Percentiles rank a stretch among this genome's conserved stretches.
Conservation (phyloP, 1,139 yeast species). For the Geotrichum macrosporum region DNA sequence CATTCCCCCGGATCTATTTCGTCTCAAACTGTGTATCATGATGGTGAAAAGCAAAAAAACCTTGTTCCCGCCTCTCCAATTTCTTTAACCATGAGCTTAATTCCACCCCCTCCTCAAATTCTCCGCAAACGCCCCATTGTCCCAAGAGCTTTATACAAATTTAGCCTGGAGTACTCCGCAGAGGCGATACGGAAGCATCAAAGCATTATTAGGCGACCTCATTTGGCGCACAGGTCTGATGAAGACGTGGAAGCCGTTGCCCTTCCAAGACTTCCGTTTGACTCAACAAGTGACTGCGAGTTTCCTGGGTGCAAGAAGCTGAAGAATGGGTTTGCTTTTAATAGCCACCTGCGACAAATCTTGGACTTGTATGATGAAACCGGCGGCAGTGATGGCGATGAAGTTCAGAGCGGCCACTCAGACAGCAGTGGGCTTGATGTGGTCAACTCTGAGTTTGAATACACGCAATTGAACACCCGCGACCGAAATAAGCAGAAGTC, state of each 20-base stretch:
- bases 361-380: constrained; percentile 4
- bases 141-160: constrained; percentile 29
- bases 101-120: constrained; percentile 36
- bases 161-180: constrained; percentile 31
- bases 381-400: constrained; percentile 1
- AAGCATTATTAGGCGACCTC: background rate
- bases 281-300: background rate
- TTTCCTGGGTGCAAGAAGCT: background rate
- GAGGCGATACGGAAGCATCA: constrained; percentile 25
- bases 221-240: constrained; percentile 16
- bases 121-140: constrained; percentile 32
- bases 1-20: constrained; percentile 25
- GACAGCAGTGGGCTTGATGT: constrained; percentile 21
- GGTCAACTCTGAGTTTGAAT: constrained; percentile 15
- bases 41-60: background rate
- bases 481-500: constrained; percentile 3
- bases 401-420: background rate
- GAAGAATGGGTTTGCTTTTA: background rate
- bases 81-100: constrained; percentile 30
- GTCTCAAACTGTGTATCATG: constrained; percentile 1
- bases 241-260: constrained; percentile 15
- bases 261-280: constrained; percentile 30
- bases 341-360: background rate
- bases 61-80: constrained; percentile 9
- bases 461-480: background rate